A percentile compares a stretch with the other conserved stretches of the same genome.
These are phyloP conservation scores for Suillus fuscotomentosus DNA, from an alignment of 768 basidiomycete genomes.

Conservation along the genomic window DNA sequence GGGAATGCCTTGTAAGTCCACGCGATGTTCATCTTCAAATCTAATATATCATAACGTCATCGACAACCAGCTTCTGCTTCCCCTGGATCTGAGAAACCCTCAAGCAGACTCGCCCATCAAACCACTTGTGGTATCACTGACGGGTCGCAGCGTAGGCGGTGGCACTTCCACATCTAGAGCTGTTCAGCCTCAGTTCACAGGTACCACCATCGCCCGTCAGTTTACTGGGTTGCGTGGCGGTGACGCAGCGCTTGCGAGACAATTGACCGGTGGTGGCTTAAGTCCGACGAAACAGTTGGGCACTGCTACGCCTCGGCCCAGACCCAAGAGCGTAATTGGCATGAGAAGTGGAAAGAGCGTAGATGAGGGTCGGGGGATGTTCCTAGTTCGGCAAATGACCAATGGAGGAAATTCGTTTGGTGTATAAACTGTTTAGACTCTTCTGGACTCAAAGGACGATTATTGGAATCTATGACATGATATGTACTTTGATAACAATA, in stretches of 20 bases:
- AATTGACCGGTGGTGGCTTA: constrained; percentile 65
- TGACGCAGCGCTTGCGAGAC: constrained; percentile 39
- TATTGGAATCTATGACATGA: not conserved
- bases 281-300: constrained; percentile 73
- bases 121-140: constrained; percentile 45
- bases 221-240: constrained; percentile 61
- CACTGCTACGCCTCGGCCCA: constrained; percentile 42
- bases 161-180: constrained; percentile 25
- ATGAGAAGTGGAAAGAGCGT: constrained; percentile 59
- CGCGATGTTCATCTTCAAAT: not conserved
- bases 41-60: constrained; percentile 8
- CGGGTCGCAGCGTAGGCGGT: constrained; percentile 34
- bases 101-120: constrained; percentile 53
- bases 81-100: constrained; percentile 43
- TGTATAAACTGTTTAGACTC: constrained; percentile 16
- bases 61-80: constrained; percentile 52
- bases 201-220: constrained; percentile 73
- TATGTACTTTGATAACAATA: not conserved
- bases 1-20: constrained; percentile 72
- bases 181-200: constrained; percentile 59
- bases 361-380: constrained; percentile 71
- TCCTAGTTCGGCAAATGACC: constrained; percentile 76
- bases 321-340: constrained; percentile 80
- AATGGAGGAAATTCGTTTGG: constrained; percentile 40
- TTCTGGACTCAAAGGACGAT: not conserved